phyloP scores from a whole-genome alignment of 495 filamentous ascomycete species.

The Apiosordaria backusii region DNA sequence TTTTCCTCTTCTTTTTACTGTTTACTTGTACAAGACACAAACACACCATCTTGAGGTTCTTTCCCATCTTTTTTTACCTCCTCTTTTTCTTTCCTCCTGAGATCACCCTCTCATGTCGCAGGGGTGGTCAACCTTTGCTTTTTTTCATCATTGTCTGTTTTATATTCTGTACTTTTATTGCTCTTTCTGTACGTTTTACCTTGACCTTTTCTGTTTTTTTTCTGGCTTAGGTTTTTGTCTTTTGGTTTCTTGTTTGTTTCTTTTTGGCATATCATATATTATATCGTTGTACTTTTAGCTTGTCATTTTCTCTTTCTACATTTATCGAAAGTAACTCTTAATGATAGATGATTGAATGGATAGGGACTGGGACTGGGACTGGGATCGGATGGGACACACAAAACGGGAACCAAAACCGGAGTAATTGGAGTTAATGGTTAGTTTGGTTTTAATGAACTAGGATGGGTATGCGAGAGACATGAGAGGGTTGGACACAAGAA shows the following conservation, averaged over 20 bases:
- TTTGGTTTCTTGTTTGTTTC: constrained; percentile 3
- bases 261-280: background rate
- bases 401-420: background rate
- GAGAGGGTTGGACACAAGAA: background rate
- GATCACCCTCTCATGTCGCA: background rate
- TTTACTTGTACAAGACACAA: constrained; percentile 1
- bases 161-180: constrained; percentile 8
- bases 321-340: background rate
- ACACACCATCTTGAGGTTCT: no score
- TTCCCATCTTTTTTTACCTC: background rate
- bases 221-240: background rate
- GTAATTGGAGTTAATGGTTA: background rate
- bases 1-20: constrained; percentile 3
- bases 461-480: background rate
- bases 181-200: constrained; percentile 17
- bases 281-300: constrained; percentile 4
- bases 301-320: constrained; percentile 3
- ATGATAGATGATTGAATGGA: background rate
- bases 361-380: background rate
- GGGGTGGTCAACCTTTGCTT: background rate
- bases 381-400: background rate
- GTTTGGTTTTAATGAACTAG: background rate
- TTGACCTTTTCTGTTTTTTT: constrained; percentile 12
- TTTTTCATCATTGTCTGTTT: constrained; percentile 10
- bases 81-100: background rate